Base-by-base conservation (phyloP, 2,329 filamentous ascomycete species). In the Claviceps pazoutovae region DNA sequence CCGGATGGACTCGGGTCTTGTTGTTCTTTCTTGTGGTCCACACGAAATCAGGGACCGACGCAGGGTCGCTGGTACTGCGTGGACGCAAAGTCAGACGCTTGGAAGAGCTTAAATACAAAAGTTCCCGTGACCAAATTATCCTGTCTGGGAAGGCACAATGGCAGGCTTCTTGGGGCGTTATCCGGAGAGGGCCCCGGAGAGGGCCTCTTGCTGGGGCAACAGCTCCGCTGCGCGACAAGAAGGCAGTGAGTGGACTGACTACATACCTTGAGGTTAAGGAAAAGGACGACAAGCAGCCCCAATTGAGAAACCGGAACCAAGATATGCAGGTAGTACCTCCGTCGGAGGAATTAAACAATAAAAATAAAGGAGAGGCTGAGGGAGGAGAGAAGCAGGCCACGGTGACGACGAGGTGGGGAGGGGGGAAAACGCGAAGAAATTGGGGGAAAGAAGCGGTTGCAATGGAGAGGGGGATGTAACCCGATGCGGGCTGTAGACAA, bases 251-350 rank as follows among this genome's bases (percentile, higher is more conserved):
- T 21, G 41, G 41, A 21, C 19, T 23, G 21, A 11, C 17, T 5
- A 13, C 30, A 34, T 34, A 34, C 30, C 8, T 34, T 34, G 30
- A 34, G 4, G 9, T 34, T 11, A 3, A 9, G 19, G 41, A 23
- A 9, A 21, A 43, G 17, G 17, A 21, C 13, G 41, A 23, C 16
- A 16, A 16, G 41, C 30, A 34, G 30, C 41, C 14, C 41, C 11
- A 43, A 4, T 21, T 23, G 11, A 21, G 19, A 23, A 6, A 1
- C 30, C 13, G 19, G 41, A 9, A 23, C 41, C 21, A 13, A 88
- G 73, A 34, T 72, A 61, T 57, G 84, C 77, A 42, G 89, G 68
- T 2, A 85, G 82, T 26, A 73, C 71, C 9, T 23, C 21, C 21
- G 41, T 23, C 41, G 19, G 14, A 23, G 69, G 44, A 45, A 30